These are phyloP conservation scores for Geopyxis carbonaria DNA, from an alignment of 495 filamentous ascomycete species.

Conservation along the genomic window DNA sequence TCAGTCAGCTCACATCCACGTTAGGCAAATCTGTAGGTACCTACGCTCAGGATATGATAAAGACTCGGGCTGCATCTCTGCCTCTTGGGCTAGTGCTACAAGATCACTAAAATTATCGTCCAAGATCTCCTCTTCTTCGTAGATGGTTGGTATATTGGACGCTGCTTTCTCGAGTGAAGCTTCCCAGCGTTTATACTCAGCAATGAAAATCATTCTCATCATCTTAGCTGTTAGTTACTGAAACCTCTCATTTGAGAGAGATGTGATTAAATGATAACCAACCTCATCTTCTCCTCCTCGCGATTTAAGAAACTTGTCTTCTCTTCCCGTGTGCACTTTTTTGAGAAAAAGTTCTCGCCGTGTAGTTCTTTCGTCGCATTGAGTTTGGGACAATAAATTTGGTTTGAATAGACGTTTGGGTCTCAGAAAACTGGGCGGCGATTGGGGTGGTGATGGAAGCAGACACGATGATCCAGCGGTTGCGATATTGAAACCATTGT, in stretches of 20 bases:
- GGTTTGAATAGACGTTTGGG: constrained; percentile 18
- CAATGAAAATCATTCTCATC: constrained; percentile 32
- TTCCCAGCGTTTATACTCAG: constrained; percentile 32
- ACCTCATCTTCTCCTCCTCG: constrained; percentile 67
- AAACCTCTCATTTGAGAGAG: constrained; percentile 2
- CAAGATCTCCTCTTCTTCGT: constrained; percentile 23
- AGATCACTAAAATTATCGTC: no score
- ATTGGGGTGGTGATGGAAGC: constrained; percentile 21
- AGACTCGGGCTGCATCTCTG: no score
- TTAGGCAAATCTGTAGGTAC: no score
- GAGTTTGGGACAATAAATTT: constrained; percentile 9
- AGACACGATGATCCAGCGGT: constrained; percentile 1
- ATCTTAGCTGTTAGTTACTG: constrained; percentile 24
- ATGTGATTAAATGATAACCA: constrained; percentile 17
- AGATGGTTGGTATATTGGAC: constrained; percentile 23
- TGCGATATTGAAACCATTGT: no score
- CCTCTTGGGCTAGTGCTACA: no score
- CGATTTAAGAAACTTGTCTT: constrained; percentile 46
- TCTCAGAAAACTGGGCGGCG: constrained; percentile 18
- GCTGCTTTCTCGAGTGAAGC: constrained; percentile 23
- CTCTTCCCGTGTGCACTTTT: constrained; percentile 53
- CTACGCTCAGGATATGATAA: no score
- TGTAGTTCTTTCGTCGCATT: constrained; percentile 35
- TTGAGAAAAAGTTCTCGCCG: constrained; percentile 54
- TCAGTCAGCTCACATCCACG: no score